These are phyloP conservation scores for Circinella minor DNA, from an alignment of 371 early-diverging fungal genomes.

Conservation along the genomic window DNA sequence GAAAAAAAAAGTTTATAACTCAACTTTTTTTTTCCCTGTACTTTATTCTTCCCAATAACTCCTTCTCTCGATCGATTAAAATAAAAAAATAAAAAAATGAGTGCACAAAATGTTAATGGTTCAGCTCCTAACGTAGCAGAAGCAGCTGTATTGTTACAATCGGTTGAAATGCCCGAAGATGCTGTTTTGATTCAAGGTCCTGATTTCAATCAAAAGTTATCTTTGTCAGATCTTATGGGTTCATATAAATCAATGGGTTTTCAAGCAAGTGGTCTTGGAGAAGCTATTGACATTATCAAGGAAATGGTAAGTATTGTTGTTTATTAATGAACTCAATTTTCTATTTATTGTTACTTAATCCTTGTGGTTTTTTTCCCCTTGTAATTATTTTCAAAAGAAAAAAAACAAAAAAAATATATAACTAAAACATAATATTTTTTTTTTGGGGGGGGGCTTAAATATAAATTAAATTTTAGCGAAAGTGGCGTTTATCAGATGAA, in stretches of 20 bases:
- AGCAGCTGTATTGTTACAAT: conserved; percentile 75
- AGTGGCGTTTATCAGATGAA: conserved; percentile 90
- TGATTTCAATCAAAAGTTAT: conserved; percentile 84
- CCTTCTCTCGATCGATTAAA: too few relatives aligned
- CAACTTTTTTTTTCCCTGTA: too few relatives aligned
- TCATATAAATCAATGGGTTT: conserved; percentile 86
- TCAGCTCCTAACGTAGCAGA: conserved; percentile 26
- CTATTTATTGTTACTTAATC: neutral
- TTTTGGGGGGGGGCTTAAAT: neutral
- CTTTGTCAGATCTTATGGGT: conserved; percentile 64
- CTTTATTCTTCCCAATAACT: too few relatives aligned
- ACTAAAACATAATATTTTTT: neutral
- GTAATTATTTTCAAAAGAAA: too few relatives aligned
- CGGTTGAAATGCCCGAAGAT: conserved; percentile 71
- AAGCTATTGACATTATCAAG: conserved; percentile 89
- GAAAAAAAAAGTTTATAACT: too few relatives aligned
- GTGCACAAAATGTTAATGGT: neutral
- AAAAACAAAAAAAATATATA: neutral
- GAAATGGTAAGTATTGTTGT: conserved; percentile 70
- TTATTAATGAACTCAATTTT: neutral
- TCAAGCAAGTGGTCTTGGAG: conserved; percentile 90
- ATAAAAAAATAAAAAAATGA: neutral
- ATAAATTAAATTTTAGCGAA: conserved; percentile 49
- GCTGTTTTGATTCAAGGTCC: conserved; percentile 80
- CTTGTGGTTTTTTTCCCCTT: too few relatives aligned